Evolutionary conservation across 2,329 filamentous ascomycete species (phyloP), one percentile per base, ranked within the genome.

Genomic region (Botrytis porri): DNA sequence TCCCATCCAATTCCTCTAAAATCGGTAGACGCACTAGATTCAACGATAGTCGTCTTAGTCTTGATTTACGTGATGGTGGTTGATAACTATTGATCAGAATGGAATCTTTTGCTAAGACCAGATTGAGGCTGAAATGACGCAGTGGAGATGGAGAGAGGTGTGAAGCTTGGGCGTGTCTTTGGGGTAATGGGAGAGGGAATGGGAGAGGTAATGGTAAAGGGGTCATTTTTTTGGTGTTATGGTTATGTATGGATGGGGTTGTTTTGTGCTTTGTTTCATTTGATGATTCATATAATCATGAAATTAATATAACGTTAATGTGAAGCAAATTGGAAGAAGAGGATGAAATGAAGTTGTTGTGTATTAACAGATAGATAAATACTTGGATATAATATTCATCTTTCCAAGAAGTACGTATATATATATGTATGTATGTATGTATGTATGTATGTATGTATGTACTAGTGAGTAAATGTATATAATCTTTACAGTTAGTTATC

Each of bases 121-220:
- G 32, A n/a, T 45, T 45, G 43, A 66, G 63, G 63, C 22, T 66
- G 32, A 64, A 64, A 64, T 66, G 63, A 63, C 37, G 61, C 25
- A 18, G 61, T 63, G 61, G 61, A 57, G 51, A 57, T 29, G n/a
- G 2, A 8, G 51, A 18, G n/a, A 29, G 51, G 51, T 57, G 25
- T 66, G 32, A 66, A 48, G 43, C 43, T 51, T n/a, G 63, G 43
- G 43, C 63, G 5, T 66, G 43, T 6, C 20, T 37, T n/a, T 37
- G 43, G 14, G 20, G 25, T 9, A n/a, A 25, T n/a, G 48, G 48
- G 5, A n/a, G 14, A 62, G 32, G 35, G 8, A 48, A 10, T 22
- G 37, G 37, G 7, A 4, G 37, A 37, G 20, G 22, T 37, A 16
- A 14, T 12, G 45, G 45, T 51, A 25, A 37, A 61, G 32, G 60